A percentile compares a stretch with the other conserved stretches of the same genome.
These are phyloP conservation scores for Vigna hirtella DNA, from an alignment of 306 rosid genomes.

Conservation along the genomic window DNA sequence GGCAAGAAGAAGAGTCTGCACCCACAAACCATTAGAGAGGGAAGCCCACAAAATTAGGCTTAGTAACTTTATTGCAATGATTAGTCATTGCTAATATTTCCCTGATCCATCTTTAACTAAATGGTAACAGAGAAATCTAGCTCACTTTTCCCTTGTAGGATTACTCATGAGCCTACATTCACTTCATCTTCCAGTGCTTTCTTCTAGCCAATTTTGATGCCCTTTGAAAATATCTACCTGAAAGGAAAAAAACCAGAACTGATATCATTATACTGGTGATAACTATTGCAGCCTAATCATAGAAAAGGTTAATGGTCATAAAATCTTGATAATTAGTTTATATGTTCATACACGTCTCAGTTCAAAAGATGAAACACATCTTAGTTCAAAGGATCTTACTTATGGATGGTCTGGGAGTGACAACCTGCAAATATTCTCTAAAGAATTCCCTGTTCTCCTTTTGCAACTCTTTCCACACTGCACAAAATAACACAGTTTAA, in stretches of 20 bases:
- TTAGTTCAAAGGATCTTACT: slow-evolving; percentile 47
- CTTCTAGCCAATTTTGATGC: slow-evolving; percentile 50
- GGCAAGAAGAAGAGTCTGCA: neutral
- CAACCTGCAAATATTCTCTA: slow-evolving; percentile 67
- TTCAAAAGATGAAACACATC: neutral
- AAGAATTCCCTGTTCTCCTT: slow-evolving; percentile 90
- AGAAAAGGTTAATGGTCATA: neutral
- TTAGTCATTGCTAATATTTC: neutral
- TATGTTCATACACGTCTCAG: neutral
- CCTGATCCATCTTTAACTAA: slow-evolving; percentile 11
- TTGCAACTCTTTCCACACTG: slow-evolving; percentile 95
- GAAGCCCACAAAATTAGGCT: neutral
- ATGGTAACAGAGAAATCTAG: slow-evolving; percentile 13
- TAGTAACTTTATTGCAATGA: neutral
- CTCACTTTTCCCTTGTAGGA: slow-evolving; percentile 11
- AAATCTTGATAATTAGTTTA: too few species aligned
- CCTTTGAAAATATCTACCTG: slow-evolving; percentile 60
- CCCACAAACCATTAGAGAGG: slow-evolving; percentile 5
- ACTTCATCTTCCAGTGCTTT: slow-evolving; percentile 44
- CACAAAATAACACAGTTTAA: slow-evolving; percentile 10
- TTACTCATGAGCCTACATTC: slow-evolving; percentile 5
- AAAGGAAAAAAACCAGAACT: slow-evolving; percentile 31
- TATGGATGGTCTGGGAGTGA: slow-evolving; percentile 52
- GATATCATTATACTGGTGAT: neutral
- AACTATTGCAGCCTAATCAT: slow-evolving; percentile 3